A percentile compares a stretch with the other conserved stretches of the same genome.
Conservation (phyloP, 78 protist species). For the Salpingoeca rosetta region DNA sequence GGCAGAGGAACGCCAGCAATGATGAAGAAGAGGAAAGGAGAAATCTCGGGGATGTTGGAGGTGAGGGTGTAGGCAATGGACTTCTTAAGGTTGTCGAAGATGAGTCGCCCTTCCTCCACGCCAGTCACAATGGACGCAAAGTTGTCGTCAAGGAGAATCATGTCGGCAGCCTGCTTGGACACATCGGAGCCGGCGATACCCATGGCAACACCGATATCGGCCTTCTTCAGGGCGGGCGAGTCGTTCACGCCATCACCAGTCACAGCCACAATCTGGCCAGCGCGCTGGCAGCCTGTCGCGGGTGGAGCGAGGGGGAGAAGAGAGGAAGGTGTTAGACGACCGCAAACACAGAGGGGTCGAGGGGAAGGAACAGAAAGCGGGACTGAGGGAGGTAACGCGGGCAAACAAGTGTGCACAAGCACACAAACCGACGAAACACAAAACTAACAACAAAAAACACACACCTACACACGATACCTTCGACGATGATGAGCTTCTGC, state of each 20-base stretch:
- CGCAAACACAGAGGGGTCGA: too few species aligned
- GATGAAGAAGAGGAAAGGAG: conserved; percentile 76
- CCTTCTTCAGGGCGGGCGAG: conserved; percentile 89
- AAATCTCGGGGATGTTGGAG: conserved; percentile 78
- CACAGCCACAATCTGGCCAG: conserved; percentile 75
- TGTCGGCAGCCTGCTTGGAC: conserved; percentile 89
- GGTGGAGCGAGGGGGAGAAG: too few species aligned
- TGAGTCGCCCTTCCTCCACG: conserved; percentile 73
- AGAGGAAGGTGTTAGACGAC: too few species aligned
- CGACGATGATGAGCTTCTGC: conserved; percentile 84
- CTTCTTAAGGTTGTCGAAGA: conserved; percentile 92
- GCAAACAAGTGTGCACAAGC: too few species aligned
- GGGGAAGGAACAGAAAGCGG: too few species aligned
- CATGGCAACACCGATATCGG: conserved; percentile 90
- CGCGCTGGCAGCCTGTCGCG: too few species aligned
- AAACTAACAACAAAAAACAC: too few species aligned
- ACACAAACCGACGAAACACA: too few species aligned
- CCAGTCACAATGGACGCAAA: conserved; percentile 85
- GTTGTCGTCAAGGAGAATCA: conserved; percentile 86
- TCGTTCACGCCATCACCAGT: conserved; percentile 94
- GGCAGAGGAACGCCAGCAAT: conserved; percentile 70
- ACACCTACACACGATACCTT: too few species aligned
- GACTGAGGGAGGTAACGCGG: too few species aligned
- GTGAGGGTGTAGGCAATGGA: conserved; percentile 83
- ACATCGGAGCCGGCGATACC: conserved; percentile 89